These are phyloP conservation scores for Tylopilus felleus DNA, from an alignment of 768 basidiomycete genomes.

Conservation along the genomic window DNA sequence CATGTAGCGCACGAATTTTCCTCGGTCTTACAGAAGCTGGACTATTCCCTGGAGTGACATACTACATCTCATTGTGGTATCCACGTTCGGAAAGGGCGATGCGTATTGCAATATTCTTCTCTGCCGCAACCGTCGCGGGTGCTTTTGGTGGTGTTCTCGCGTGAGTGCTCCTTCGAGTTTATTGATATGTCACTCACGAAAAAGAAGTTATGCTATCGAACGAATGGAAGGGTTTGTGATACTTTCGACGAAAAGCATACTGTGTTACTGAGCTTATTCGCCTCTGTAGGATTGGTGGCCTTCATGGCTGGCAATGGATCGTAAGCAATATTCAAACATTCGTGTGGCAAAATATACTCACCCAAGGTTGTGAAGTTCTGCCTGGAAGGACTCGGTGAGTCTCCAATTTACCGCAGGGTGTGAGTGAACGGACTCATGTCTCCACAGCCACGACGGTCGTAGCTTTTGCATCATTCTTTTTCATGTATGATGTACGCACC, in stretches of 20 bases:
- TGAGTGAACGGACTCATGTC: not conserved
- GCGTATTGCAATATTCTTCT: slow-evolving; percentile 63
- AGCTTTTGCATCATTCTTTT: slow-evolving; percentile 38
- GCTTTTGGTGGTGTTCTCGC: slow-evolving; percentile 49
- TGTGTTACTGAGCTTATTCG: not conserved
- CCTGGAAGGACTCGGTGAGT: slow-evolving; percentile 26
- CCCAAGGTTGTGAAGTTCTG: slow-evolving; percentile 23
- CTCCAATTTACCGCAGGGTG: not conserved
- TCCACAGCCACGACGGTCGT: slow-evolving; percentile 19
- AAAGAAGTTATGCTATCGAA: slow-evolving; percentile 34
- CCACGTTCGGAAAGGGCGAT: slow-evolving; percentile 53
- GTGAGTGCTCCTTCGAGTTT: slow-evolving; percentile 24
- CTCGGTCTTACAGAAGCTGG: slow-evolving; percentile 50
- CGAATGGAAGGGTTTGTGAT: slow-evolving; percentile 31
- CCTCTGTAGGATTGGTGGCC: slow-evolving; percentile 21
- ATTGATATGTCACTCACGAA: not conserved
- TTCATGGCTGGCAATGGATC: slow-evolving; percentile 39
- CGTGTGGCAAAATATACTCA: slow-evolving; percentile 7
- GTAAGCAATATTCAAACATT: slow-evolving; percentile 18
- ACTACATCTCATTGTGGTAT: slow-evolving; percentile 58
- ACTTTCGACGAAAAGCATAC: slow-evolving; percentile 11
- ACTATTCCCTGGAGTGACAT: slow-evolving; percentile 40
- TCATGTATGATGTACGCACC: slow-evolving; percentile 48
- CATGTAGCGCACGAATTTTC: slow-evolving; percentile 37
- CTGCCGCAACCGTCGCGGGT: slow-evolving; percentile 55